Evolutionary conservation across 208 protist genomes (phyloP), one percentile per base, ranked within the genome.

Genomic region (Trypanosoma cruzi): DNA sequence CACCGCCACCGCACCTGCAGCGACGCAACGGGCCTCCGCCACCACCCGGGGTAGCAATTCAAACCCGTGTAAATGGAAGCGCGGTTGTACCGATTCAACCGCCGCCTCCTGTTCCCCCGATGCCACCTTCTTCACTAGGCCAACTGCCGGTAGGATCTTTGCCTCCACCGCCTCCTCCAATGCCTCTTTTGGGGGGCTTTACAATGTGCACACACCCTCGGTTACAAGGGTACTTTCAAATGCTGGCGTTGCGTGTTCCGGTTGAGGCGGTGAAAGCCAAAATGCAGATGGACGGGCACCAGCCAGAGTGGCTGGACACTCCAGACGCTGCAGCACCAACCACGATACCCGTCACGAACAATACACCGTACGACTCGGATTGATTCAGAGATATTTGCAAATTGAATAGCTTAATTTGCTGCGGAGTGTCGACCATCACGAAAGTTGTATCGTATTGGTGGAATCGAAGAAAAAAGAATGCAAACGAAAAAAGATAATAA

Each of bases 211-310:
- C 58, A 0, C 84, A 93, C 53, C 87, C 85, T 22, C 57, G 69
- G 24, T 72, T 93, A 50, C 71, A 58, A 6, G 85, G 81, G 8
- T 95, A 90, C 56, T 95, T 88, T 66, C 75, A 86, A 48, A 76
- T 95, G 76, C 37, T 88, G 4, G 64, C 81, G 13, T 60, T 91
- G 24, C 71, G 80, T 22, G 81, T 93, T 7, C 83, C 81, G 0
- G 49, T 58, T 18, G 66, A 32, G 6, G 75, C 63, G 28, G 71
- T 95, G 34, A 81, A 82, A 67, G 76, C 60, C 48, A 85, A 88
- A 66, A 93, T 92, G 84, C 32, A 73, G 56, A 69, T 54, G 31
- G 85, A 92, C 56, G 87, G 85, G 20, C 67, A 85, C 56, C 48
- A 83, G 48, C 75, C 75, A 3, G 75, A 72, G 62, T 90, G 88